Percentiles rank a stretch among this genome's conserved stretches.
Evolutionary conservation across 495 filamentous ascomycete genomes (phyloP).

Genomic region (Emericellopsis terricola): DNA sequence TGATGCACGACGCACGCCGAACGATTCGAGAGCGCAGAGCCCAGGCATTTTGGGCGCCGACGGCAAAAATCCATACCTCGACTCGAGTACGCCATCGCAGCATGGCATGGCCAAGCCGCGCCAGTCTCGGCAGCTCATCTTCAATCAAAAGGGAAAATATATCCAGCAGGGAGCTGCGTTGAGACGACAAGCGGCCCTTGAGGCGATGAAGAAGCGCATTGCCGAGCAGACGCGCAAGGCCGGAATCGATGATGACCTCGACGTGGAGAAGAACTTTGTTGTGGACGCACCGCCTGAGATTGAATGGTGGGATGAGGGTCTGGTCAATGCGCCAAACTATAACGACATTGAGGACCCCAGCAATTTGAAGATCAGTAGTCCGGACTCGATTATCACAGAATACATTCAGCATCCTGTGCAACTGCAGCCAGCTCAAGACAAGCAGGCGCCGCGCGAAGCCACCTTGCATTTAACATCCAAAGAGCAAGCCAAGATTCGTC

Average conservation of each 20-base stretch:
- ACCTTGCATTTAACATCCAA: conserved; percentile 84
- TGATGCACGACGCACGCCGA: conserved; percentile 2
- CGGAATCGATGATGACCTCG: conserved; percentile 78
- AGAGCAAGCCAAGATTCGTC: conserved; percentile 80
- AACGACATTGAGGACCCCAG: conserved; percentile 42
- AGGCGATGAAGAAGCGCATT: conserved; percentile 87
- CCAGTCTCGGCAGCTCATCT: conserved; percentile 56
- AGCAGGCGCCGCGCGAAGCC: conserved; percentile 58
- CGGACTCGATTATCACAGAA: conserved; percentile 69
- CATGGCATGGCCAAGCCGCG: conserved; percentile 42
- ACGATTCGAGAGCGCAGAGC: neutral
- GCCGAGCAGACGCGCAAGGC: conserved; percentile 69
- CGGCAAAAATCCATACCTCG: conserved; percentile 72
- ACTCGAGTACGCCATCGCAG: conserved; percentile 48
- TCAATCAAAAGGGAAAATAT: conserved; percentile 96
- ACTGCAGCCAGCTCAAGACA: conserved; percentile 79
- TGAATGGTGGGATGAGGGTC: conserved; percentile 95
- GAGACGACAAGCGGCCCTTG: conserved; percentile 68
- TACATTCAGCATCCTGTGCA: conserved; percentile 92
- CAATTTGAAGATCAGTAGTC: conserved; percentile 53
- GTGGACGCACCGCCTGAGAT: conserved; percentile 73
- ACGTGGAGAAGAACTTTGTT: conserved; percentile 74
- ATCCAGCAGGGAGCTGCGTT: conserved; percentile 82
- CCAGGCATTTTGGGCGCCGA: conserved; percentile 9
- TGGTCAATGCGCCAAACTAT: conserved; percentile 61